Conservation (phyloP, 306 rosid species). For the Prunus salicina region DNA sequence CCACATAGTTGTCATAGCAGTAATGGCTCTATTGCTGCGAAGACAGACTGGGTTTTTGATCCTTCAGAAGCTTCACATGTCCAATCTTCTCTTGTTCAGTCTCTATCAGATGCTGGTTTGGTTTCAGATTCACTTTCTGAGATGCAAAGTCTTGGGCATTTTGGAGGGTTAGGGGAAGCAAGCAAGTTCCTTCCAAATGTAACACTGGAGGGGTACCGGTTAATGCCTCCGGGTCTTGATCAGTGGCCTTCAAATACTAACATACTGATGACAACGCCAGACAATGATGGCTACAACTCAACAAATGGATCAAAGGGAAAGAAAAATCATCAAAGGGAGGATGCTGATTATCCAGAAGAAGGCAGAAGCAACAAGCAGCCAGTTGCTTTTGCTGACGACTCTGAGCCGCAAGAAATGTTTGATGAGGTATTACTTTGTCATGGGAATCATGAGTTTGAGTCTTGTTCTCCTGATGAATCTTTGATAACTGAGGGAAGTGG, state of each 20-base stretch:
- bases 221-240: constrained; percentile 1
- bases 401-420: constrained; percentile 30
- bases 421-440: constrained; percentile 30
- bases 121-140: constrained; percentile 27
- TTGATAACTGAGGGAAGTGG: constrained; percentile 8
- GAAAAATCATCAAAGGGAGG: constrained; percentile 26
- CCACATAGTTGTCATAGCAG: constrained; percentile 1
- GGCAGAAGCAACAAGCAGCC: constrained; percentile 33
- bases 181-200: constrained; percentile 21
- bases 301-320: constrained; percentile 18
- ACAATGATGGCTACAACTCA: not conserved
- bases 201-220: not conserved
- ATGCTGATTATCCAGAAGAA: constrained; percentile 14
- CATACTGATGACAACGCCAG: not conserved
- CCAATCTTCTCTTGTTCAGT: constrained; percentile 27
- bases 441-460: not conserved
- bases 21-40: constrained; percentile 23
- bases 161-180: constrained; percentile 10
- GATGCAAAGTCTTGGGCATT: constrained; percentile 6
- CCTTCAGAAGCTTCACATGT: constrained; percentile 10
- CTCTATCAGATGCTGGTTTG: constrained; percentile 8
- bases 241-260: not conserved
- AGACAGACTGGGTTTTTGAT: constrained; percentile 19
- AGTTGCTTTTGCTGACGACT: constrained; percentile 21
- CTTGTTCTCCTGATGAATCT: not conserved